A percentile compares a stretch with the other conserved stretches of the same genome.
phyloP scores from a whole-genome alignment of 2,329 filamentous ascomycete genomes.

The Hypoxylon rubiginosum region DNA sequence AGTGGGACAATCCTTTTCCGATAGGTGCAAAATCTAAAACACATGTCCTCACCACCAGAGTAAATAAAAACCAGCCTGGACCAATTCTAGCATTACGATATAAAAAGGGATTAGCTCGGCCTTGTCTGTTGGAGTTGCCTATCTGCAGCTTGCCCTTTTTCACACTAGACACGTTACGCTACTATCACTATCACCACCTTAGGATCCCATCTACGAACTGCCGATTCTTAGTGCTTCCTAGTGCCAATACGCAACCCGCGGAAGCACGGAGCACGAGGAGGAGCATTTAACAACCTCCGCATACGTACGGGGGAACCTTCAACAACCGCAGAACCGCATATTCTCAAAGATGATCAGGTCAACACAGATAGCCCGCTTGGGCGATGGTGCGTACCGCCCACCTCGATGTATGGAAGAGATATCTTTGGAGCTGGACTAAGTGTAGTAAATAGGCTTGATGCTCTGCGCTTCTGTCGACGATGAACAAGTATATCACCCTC shows the following conservation, averaged over 20 bases:
- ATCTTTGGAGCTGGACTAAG: constrained; percentile 34
- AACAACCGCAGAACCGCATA: constrained; percentile 9
- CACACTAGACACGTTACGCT: constrained; percentile 42
- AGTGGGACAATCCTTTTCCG: not conserved
- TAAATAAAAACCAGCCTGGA: not conserved
- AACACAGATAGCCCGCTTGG: constrained; percentile 90
- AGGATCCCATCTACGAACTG: not conserved
- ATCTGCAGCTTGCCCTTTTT: constrained; percentile 26
- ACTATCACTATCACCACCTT: constrained; percentile 9
- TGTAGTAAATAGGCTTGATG: constrained; percentile 78
- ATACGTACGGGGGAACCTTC: constrained; percentile 6
- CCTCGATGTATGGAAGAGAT: not conserved
- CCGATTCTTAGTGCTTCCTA: constrained; percentile 17
- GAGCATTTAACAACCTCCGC: not conserved
- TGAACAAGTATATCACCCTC: constrained; percentile 64
- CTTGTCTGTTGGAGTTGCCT: constrained; percentile 9
- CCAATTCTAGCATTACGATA: not conserved
- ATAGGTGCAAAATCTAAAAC: not conserved
- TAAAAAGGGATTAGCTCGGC: not conserved
- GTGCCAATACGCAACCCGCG: not conserved
- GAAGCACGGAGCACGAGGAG: not conserved
- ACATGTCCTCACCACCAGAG: not conserved
- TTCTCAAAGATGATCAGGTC: constrained; percentile 81
- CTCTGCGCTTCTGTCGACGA: constrained; percentile 96
- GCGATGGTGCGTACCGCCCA: constrained; percentile 72